Evolutionary conservation across 148 eudicot genomes (phyloP).

Genomic region (Rhododendron mucronatum): DNA sequence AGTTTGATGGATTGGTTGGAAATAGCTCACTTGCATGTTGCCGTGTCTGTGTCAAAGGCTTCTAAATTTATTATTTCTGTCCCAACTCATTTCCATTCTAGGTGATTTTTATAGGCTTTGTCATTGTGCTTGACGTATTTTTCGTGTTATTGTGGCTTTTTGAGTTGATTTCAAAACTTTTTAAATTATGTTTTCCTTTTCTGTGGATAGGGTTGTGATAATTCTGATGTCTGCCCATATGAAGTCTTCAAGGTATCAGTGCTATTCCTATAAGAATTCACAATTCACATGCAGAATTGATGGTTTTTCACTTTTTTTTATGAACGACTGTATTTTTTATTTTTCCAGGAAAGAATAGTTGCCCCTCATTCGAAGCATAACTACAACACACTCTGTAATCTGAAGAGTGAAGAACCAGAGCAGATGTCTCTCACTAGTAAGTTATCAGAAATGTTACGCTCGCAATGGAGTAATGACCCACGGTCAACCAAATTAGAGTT

Average conservation of each 20-base stretch:
- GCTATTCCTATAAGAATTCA: neutral
- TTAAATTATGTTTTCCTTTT: neutral
- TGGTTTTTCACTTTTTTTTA: neutral
- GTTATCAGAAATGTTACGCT: slow-evolving; percentile 40
- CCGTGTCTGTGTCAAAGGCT: neutral
- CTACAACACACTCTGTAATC: slow-evolving; percentile 53
- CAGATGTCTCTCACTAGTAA: slow-evolving; percentile 28
- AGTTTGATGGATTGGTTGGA: neutral
- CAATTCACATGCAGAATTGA: neutral
- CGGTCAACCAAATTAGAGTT: slow-evolving; percentile 40
- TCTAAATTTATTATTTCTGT: neutral
- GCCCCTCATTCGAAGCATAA: slow-evolving; percentile 77
- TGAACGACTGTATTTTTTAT: neutral
- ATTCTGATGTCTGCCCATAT: slow-evolving; percentile 77
- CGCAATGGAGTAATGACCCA: slow-evolving; percentile 26
- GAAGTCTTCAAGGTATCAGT: slow-evolving; percentile 81
- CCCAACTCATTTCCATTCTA: neutral
- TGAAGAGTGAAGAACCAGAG: slow-evolving; percentile 22
- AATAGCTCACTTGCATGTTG: neutral
- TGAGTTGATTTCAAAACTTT: neutral
- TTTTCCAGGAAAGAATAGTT: slow-evolving; percentile 59
- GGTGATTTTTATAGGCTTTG: neutral
- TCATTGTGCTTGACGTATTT: neutral
- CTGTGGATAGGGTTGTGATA: slow-evolving; percentile 68
- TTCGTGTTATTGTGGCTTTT: neutral